phyloP scores from a whole-genome alignment of 257 asterid genomes.

The Solanum piurae region DNA sequence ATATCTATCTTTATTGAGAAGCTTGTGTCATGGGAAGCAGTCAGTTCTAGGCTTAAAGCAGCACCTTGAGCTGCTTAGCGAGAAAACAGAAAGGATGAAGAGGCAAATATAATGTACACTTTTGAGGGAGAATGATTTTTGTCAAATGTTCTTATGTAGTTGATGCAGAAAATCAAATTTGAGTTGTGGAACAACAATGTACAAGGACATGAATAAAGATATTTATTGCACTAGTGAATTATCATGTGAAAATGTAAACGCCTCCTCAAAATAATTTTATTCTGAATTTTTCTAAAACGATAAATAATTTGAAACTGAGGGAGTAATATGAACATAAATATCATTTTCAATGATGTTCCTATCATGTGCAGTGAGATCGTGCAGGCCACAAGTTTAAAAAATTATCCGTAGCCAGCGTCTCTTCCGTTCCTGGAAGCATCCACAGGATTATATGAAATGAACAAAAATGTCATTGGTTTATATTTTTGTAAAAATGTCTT shows the following conservation, averaged over 20 bases:
- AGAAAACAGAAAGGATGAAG: conserved; percentile 36
- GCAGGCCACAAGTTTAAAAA: neutral
- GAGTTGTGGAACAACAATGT: neutral
- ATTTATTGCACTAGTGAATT: neutral
- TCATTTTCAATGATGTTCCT: neutral
- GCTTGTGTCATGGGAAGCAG: conserved; percentile 95
- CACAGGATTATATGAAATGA: neutral
- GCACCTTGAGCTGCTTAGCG: conserved; percentile 44
- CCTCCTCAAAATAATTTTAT: too few relatives aligned
- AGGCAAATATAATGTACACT: conserved; percentile 19
- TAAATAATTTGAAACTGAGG: too few relatives aligned
- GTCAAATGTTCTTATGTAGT: neutral
- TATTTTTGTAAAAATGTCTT: neutral
- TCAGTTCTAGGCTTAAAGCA: conserved; percentile 64
- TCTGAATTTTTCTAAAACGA: too few relatives aligned
- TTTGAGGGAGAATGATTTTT: conserved; percentile 4
- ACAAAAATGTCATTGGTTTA: too few relatives aligned
- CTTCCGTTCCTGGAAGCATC: neutral
- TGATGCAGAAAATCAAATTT: neutral
- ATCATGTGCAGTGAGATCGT: neutral
- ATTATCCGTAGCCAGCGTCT: neutral
- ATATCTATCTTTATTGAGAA: conserved; percentile 73
- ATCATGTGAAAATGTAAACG: neutral
- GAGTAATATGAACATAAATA: neutral
- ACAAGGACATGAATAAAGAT: too few relatives aligned